Percentiles rank a stretch among this genome's conserved stretches.
phyloP scores from a whole-genome alignment of 108 stramenopile species.

The Mediolabrus comicus region DNA sequence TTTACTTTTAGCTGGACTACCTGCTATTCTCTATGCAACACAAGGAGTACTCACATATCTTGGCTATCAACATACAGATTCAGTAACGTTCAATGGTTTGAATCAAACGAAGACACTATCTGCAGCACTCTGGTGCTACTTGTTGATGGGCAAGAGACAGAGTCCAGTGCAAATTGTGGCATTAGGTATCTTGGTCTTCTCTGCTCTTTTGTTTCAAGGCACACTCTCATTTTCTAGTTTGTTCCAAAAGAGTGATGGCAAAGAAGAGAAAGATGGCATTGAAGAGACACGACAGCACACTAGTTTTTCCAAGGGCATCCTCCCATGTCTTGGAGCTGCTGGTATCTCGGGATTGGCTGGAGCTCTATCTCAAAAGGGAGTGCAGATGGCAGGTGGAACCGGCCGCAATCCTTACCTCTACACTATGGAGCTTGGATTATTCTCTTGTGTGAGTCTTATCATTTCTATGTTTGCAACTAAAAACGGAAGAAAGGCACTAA shows the following conservation, averaged over 20 bases:
- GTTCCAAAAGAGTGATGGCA: constrained; percentile 19
- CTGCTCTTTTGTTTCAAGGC: constrained; percentile 74
- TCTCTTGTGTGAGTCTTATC: constrained; percentile 49
- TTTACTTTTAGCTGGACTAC: constrained; percentile 67
- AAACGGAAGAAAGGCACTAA: constrained; percentile 36
- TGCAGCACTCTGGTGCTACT: constrained; percentile 88
- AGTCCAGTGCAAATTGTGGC: constrained; percentile 77
- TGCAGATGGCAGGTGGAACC: constrained; percentile 62
- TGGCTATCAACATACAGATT: constrained; percentile 82
- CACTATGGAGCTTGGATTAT: constrained; percentile 74
- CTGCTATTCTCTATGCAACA: constrained; percentile 83
- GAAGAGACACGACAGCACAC: constrained; percentile 28
- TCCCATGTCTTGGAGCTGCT: constrained; percentile 70
- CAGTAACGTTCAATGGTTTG: constrained; percentile 84
- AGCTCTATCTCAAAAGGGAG: constrained; percentile 82
- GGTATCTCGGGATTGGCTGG: constrained; percentile 84
- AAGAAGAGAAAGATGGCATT: neutral
- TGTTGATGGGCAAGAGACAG: constrained; percentile 82
- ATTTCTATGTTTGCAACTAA: constrained; percentile 45
- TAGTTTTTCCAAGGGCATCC: constrained; percentile 53
- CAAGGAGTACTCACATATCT: constrained; percentile 78
- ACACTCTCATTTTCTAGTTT: constrained; percentile 31
- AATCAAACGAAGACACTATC: constrained; percentile 89
- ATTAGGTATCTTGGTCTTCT: constrained; percentile 64
- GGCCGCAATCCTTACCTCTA: constrained; percentile 78